Evolutionary conservation across 306 rosid species (phyloP), one percentile per base, ranked within the genome.

Genomic region (Rosa lucieae): DNA sequence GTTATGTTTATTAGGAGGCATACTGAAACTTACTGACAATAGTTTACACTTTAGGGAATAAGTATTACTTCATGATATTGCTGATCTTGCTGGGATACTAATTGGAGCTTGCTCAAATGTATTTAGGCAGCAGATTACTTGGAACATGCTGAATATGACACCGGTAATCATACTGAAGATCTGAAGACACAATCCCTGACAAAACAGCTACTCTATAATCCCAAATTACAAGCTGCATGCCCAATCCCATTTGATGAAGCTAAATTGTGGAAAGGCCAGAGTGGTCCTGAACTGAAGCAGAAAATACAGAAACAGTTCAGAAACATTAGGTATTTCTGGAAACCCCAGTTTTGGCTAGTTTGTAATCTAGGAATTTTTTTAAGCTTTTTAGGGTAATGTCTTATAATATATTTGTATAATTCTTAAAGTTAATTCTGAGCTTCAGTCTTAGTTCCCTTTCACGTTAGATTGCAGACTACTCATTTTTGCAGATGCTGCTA

Each of bases 191-290:
- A 88, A 67, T 95, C 99, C 80, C 85, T 93, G 79, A 85, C 89
- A 78, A 91, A 70, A 80, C 99, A 93, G 82, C 85, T 93, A 59
- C 97, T 93, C 70, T 84, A 86, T 83, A 87, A 87, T 82, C 89
- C 97, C 29, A 85, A 93, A 82, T 86, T 95, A 43, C 98, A 91
- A 89, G 87, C 93, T 69, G 97, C 99, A n/a, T 95, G 99, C 87
- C 99, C 99, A 72, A 79, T 95, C 70, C 99, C 99, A 67, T 95
- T 91, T 84, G 98, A 91, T 80, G 99, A 95, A 90, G 98, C 99
- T 80, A 95, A 91, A 82, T 83, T 95, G 87, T 95, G 99, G 99
- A 90, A 88, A 82, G 99, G 98, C 78, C 93, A 93, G 81, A 86
- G 92, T 62, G 99, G 97, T 84, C 99, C 99, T 72, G 97, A 95